Conservation (phyloP, 2,329 filamentous ascomycete species). For the Didymella keratinophila region DNA sequence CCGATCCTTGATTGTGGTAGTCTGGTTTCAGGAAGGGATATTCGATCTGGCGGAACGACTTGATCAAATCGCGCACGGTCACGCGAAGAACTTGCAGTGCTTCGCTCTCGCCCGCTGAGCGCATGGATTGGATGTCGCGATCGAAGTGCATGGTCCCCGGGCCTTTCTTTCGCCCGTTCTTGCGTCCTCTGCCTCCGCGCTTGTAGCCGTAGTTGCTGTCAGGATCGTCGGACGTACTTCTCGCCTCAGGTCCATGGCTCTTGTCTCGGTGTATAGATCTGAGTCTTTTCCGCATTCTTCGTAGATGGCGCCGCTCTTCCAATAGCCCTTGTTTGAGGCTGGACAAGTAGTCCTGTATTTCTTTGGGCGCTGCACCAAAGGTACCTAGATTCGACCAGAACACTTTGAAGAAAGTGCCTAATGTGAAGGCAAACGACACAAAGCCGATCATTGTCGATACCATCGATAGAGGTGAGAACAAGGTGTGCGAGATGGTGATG, state of each 20-base stretch:
- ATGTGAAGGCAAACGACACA: slow-evolving; percentile 54
- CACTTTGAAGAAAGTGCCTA: slow-evolving; percentile 53
- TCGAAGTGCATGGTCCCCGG: slow-evolving; percentile 26
- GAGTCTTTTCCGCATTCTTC: slow-evolving; percentile 33
- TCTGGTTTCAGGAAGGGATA: slow-evolving; percentile 49
- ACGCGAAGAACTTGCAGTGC: slow-evolving; percentile 49
- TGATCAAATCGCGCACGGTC: slow-evolving; percentile 47
- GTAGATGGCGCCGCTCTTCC: slow-evolving; percentile 51
- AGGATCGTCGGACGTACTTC: slow-evolving; percentile 19
- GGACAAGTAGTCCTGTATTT: slow-evolving; percentile 53
- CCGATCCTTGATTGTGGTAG: slow-evolving; percentile 30
- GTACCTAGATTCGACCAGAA: slow-evolving; percentile 53
- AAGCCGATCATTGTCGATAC: slow-evolving; percentile 51
- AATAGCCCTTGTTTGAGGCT: slow-evolving; percentile 53
- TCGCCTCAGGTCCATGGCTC: slow-evolving; percentile 21
- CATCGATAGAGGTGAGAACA: slow-evolving; percentile 47
- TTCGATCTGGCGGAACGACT: slow-evolving; percentile 50
- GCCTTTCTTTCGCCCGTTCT: slow-evolving; percentile 11
- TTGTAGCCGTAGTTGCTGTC: slow-evolving; percentile 20
- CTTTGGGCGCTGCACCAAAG: slow-evolving; percentile 45
- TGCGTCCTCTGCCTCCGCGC: slow-evolving; percentile 12
- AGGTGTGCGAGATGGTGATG: slow-evolving; percentile 30
- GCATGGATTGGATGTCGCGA: slow-evolving; percentile 31
- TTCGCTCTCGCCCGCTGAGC: slow-evolving; percentile 43
- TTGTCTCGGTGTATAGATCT: slow-evolving; percentile 22